Percentiles rank a stretch among this genome's conserved stretches.
Conservation (phyloP, 2,329 filamentous ascomycete genomes). For the Hymenoscyphus scutula region DNA sequence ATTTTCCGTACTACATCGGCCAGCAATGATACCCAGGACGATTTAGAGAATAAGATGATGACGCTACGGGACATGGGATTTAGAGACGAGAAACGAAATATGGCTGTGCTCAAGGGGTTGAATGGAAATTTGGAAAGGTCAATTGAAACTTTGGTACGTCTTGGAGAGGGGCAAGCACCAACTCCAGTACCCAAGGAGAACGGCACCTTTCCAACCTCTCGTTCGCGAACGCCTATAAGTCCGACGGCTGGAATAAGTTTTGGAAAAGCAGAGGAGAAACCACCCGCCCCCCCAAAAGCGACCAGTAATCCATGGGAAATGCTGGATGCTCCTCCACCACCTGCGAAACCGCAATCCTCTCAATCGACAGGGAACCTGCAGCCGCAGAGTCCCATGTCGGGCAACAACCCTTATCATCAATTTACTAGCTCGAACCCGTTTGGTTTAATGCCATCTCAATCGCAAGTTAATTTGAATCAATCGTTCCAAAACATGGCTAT, state of each 20-base stretch:
- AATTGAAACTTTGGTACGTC: constrained; percentile 77
- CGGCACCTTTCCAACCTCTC: constrained; percentile 44
- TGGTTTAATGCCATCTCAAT: constrained; percentile 44
- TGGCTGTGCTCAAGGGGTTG: constrained; percentile 75
- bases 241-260: constrained; percentile 34
- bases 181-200: constrained; percentile 36
- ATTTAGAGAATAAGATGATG: constrained; percentile 72
- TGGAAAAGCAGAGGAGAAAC: constrained; percentile 25
- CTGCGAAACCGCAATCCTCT: constrained; percentile 60
- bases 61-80: constrained; percentile 91
- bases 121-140: constrained; percentile 83
- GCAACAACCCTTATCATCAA: constrained; percentile 30
- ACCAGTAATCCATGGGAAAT: constrained; percentile 69
- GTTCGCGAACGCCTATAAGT: constrained; percentile 54
- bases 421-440: constrained; percentile 64
- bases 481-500: constrained; percentile 76
- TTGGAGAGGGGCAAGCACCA: constrained; percentile 67
- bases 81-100: constrained; percentile 75
- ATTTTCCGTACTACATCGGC: constrained; percentile 66
- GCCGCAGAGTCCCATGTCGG: constrained; percentile 41
- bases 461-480: constrained; percentile 48
- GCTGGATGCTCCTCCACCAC: constrained; percentile 39
- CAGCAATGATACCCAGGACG: constrained; percentile 50
- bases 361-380: constrained; percentile 63
- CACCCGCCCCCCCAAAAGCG: constrained; percentile 30